Evolutionary conservation across 2,329 filamentous ascomycete genomes (phyloP).

Genomic region (Beauveria sp.): DNA sequence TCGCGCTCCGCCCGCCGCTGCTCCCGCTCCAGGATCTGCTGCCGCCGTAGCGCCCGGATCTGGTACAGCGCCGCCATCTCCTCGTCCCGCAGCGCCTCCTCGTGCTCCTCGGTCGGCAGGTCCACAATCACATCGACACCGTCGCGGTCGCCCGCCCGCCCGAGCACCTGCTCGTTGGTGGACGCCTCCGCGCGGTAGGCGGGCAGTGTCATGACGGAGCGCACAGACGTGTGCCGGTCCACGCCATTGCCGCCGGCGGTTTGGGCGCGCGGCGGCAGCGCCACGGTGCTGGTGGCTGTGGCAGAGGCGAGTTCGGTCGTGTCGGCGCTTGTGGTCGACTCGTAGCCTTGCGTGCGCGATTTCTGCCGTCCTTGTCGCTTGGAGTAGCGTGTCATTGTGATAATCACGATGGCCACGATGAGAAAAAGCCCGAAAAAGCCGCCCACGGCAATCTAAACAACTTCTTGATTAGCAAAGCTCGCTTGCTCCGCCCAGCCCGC

Average conservation of each 20-base stretch:
- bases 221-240: constrained; percentile 76
- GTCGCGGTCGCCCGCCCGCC: constrained; percentile 80
- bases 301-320: constrained; percentile 2
- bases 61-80: constrained; percentile 94
- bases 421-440: not conserved
- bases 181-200: constrained; percentile 68
- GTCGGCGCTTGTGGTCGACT: not conserved
- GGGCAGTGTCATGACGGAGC: constrained; percentile 91
- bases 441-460: not conserved
- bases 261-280: not conserved
- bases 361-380: not conserved
- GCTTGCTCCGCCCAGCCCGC: not conserved
- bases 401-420: not conserved
- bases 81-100: constrained; percentile 70
- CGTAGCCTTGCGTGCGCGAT: constrained; percentile 5
- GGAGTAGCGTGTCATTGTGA: not conserved
- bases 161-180: constrained; percentile 74
- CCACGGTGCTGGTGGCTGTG: not conserved
- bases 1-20: constrained; percentile 61
- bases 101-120: constrained; percentile 70
- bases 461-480: not conserved
- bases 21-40: constrained; percentile 70
- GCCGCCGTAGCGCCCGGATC: constrained; percentile 70
- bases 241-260: constrained; percentile 33
- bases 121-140: constrained; percentile 90